These are phyloP conservation scores for Melastoma malabathricum DNA, from an alignment of 345 rosid species.

Conservation along the genomic window DNA sequence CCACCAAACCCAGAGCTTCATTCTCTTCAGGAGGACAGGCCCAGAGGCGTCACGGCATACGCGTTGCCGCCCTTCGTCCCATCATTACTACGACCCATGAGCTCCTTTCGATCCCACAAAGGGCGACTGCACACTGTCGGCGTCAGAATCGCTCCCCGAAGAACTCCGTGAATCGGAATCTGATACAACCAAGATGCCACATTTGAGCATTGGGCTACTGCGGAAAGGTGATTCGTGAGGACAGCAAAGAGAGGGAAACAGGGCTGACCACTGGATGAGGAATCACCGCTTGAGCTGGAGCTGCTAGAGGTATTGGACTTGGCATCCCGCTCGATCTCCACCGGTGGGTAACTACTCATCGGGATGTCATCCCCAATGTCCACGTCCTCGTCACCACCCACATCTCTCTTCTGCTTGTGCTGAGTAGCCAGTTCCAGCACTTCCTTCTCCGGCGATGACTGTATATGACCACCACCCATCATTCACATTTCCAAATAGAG, in stretches of 20 bases:
- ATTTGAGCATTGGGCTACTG: not conserved
- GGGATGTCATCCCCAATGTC: conserved; percentile 40
- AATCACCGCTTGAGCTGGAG: conserved; percentile 20
- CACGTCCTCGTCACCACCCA: conserved; percentile 33
- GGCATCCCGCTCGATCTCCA: conserved; percentile 34
- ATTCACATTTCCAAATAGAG: not conserved
- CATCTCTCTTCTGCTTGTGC: conserved; percentile 11
- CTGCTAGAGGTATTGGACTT: conserved; percentile 18
- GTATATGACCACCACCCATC: not conserved
- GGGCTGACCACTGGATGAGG: conserved; percentile 25
- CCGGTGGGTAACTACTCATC: conserved; percentile 20
- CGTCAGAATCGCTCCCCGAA: conserved; percentile 27
- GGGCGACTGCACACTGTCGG: conserved; percentile 23
- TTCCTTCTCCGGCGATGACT: conserved; percentile 15
- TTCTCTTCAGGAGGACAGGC: no score
- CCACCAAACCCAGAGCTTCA: no score
- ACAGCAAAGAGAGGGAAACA: not conserved
- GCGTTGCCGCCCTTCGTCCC: not conserved
- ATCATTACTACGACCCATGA: conserved; percentile 5
- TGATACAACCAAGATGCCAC: conserved; percentile 5
- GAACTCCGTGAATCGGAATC: conserved; percentile 33
- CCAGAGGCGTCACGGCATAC: no score
- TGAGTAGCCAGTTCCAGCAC: conserved; percentile 3
- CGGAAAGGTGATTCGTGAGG: not conserved
- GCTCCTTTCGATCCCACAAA: conserved; percentile 19